phyloP scores from a whole-genome alignment of 352 stramenopile genomes.

The Phytophthora sp. region DNA sequence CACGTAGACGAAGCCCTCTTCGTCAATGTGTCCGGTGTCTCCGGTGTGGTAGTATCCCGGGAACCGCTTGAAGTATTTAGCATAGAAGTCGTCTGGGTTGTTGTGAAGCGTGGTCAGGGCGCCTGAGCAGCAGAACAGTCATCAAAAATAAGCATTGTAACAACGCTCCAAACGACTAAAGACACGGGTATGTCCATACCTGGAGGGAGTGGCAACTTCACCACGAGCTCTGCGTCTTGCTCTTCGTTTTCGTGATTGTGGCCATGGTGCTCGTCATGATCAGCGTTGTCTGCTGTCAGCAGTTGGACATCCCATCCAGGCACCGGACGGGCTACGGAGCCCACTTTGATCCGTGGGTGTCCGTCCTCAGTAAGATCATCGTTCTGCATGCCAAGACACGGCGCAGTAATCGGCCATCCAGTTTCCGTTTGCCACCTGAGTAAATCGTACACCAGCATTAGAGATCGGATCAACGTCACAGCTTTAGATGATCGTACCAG shows the following conservation, averaged over 20 bases:
- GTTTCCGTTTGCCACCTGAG: conserved; percentile 91
- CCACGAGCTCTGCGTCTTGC: conserved; percentile 66
- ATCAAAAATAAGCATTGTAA: background rate
- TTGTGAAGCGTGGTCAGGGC: conserved; percentile 87
- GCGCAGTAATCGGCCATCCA: conserved; percentile 78
- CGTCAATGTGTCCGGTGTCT: conserved; percentile 88
- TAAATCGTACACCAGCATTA: background rate
- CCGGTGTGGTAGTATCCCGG: conserved; percentile 91
- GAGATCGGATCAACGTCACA: background rate
- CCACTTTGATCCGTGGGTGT: conserved; percentile 62
- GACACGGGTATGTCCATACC: no score
- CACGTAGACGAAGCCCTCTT: conserved; percentile 91
- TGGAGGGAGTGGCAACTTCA: conserved; percentile 87
- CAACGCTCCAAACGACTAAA: background rate
- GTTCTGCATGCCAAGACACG: conserved; percentile 76
- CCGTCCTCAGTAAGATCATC: conserved; percentile 45
- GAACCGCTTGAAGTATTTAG: conserved; percentile 84
- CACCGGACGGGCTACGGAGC: conserved; percentile 67
- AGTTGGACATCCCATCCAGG: conserved; percentile 88
- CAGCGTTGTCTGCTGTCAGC: conserved; percentile 54
- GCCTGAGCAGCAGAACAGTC: conserved; percentile 20
- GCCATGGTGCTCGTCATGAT: conserved; percentile 47
- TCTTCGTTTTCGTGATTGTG: conserved; percentile 63
- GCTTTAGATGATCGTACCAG: conserved; percentile 41
- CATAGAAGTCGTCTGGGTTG: conserved; percentile 80